Evolutionary conservation across 495 filamentous ascomycete genomes (phyloP), one percentile per base, ranked within the genome.

Genomic region (Xylaria curta): DNA sequence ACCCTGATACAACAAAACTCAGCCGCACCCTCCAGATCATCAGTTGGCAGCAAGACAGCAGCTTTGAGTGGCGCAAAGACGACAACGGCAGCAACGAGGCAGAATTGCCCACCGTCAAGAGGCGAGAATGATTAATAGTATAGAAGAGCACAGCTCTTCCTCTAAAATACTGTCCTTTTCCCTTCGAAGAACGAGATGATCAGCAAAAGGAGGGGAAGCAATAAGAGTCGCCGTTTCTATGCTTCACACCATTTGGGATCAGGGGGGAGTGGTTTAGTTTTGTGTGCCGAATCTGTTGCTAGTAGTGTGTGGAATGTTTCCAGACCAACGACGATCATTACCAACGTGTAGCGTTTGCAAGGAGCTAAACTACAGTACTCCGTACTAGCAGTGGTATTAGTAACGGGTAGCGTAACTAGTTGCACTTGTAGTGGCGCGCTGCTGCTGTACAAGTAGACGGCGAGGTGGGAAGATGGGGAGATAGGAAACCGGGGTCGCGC

Each of bases 261-360:
- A 31, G 62, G 61, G 69, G 68, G 69, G 51, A 53, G 68, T 66
- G 62, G 62, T 59, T 65, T 42, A 60, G 69, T 46, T 66, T 71
- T 71, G 69, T 70, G 69, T 71, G 69, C 62, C 69, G 69, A 65
- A 42, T 66, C n/a, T 51, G 51, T 28, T 71, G 61, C 61, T 47
- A 38, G 33, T 71, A 33, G 60, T 38, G 68, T 63, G 68, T 70
- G 68, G 58, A 70, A 70, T 63, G 69, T 71, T 71, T 66, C 69
- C 69, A 71, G 69, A 71, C 69, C 69, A 66, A 66, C 69, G 61
- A 60, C 69, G 69, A 71, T 71, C 69, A 66, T 71, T 59, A 28
- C 69, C 69, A 59, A 51, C 49, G 26, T 66, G 42, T 68, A 68
- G 66, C 51, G 49, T 49, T n/a, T 60, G 24, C 58, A 60, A 38